Percentiles rank a stretch among this genome's conserved stretches.
These are phyloP conservation scores for Linnemannia elongata DNA, from an alignment of 192 early-diverging fungal species.

Conservation along the genomic window DNA sequence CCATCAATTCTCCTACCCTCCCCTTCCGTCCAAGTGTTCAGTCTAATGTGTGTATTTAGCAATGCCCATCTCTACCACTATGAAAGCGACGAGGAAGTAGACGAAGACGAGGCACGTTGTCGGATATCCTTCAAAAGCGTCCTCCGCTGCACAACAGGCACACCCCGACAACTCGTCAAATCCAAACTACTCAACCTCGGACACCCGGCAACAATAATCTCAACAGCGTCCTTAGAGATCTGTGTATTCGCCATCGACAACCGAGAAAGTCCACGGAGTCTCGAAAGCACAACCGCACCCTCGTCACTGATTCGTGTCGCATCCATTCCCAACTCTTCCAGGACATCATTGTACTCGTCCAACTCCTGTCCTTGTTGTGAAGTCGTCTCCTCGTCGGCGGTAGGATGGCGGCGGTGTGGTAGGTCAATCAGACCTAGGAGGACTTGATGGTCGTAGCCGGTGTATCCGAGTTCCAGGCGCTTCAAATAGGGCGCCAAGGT, in stretches of 20 bases:
- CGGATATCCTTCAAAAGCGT: slow-evolving; percentile 37
- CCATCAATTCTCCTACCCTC: too few species aligned
- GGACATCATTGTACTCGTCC: not conserved
- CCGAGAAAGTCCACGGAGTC: slow-evolving; percentile 20
- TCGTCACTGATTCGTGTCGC: slow-evolving; percentile 36
- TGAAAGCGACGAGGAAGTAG: too few species aligned
- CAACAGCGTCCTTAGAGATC: slow-evolving; percentile 27
- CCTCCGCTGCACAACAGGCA: slow-evolving; percentile 31
- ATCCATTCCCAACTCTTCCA: slow-evolving; percentile 44
- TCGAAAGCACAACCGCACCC: slow-evolving; percentile 4
- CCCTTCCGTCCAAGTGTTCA: too few species aligned
- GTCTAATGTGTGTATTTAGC: too few species aligned
- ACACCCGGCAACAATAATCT: slow-evolving; percentile 23
- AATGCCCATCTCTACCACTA: too few species aligned
- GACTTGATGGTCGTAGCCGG: slow-evolving; percentile 5
- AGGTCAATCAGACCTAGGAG: slow-evolving; percentile 19
- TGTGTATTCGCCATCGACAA: slow-evolving; percentile 35
- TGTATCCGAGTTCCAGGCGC: slow-evolving; percentile 45
- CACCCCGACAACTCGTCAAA: slow-evolving; percentile 43
- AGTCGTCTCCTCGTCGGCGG: not conserved
- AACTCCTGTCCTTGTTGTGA: not conserved
- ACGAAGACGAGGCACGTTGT: not conserved
- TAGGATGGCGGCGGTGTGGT: not conserved
- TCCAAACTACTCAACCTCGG: slow-evolving; percentile 23
- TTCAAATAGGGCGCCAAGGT: slow-evolving; percentile 15